Evolutionary conservation across 805 yeast species (phyloP).

Genomic region (Kazachstania kunashirensis): DNA sequence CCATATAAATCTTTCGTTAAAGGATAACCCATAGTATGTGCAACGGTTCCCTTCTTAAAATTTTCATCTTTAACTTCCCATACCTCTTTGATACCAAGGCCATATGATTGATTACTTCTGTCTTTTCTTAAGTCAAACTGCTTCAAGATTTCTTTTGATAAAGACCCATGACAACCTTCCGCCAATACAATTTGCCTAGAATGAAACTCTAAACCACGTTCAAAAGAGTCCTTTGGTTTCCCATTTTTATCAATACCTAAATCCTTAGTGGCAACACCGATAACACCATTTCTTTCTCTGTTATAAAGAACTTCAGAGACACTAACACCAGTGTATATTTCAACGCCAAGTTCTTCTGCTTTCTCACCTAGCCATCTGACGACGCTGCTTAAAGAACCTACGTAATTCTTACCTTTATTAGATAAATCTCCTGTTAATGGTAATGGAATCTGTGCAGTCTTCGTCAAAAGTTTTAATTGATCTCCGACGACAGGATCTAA

Average conservation of each 20-base stretch:
- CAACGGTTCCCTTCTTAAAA: slow-evolving; percentile 69
- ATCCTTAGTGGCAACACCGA: slow-evolving; percentile 91
- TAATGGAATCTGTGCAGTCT: slow-evolving; percentile 47
- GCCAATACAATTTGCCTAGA: slow-evolving; percentile 84
- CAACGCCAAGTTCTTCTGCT: slow-evolving; percentile 92
- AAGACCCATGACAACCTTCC: slow-evolving; percentile 98
- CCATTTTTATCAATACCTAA: slow-evolving; percentile 76
- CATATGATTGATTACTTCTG: slow-evolving; percentile 74
- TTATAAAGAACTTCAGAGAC: slow-evolving; percentile 70
- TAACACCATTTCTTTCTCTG: slow-evolving; percentile 40
- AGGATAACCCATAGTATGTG: slow-evolving; percentile 89
- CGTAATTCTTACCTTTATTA: slow-evolving; percentile 72
- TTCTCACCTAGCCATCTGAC: slow-evolving; percentile 73
- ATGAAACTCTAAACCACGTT: slow-evolving; percentile 94
- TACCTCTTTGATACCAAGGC: slow-evolving; percentile 90
- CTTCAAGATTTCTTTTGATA: slow-evolving; percentile 65
- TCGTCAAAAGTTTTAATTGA: slow-evolving; percentile 60
- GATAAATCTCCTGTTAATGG: slow-evolving; percentile 93
- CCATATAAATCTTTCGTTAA: slow-evolving; percentile 68
- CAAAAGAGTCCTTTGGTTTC: slow-evolving; percentile 70
- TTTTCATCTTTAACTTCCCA: slow-evolving; percentile 89
- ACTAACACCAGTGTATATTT: slow-evolving; percentile 81
- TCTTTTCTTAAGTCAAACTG: slow-evolving; percentile 59
- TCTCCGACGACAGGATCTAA: slow-evolving; percentile 71
- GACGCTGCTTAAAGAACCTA: slow-evolving; percentile 73